A percentile compares a stretch with the other conserved stretches of the same genome.
phyloP scores from a whole-genome alignment of 139 green algal species.

The Volvox africanus region DNA sequence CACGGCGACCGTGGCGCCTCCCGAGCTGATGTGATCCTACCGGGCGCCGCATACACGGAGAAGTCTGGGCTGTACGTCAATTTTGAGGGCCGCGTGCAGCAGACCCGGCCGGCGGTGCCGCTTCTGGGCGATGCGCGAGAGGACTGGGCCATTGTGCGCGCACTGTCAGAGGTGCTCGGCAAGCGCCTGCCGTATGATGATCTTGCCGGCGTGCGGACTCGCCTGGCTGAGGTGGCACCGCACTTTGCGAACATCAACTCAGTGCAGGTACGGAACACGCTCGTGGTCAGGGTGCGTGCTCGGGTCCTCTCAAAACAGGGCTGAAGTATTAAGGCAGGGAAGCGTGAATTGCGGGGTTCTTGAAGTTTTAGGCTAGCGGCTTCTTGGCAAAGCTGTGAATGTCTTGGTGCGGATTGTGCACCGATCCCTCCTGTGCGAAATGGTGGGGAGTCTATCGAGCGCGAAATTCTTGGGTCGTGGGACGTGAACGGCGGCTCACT shows the following conservation, averaged over 20 bases:
- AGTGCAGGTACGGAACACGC: constrained; percentile 66
- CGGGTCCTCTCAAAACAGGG: too few species aligned
- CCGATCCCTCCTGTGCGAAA: too few species aligned
- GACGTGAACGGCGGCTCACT: too few species aligned
- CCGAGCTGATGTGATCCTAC: constrained; percentile 94
- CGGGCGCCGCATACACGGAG: constrained; percentile 92
- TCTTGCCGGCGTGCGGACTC: constrained; percentile 73
- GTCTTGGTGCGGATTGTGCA: too few species aligned
- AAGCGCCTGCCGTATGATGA: constrained; percentile 90
- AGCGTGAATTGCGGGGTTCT: too few species aligned
- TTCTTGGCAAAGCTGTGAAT: too few species aligned
- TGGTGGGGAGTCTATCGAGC: too few species aligned
- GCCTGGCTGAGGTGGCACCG: constrained; percentile 87
- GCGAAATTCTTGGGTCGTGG: too few species aligned
- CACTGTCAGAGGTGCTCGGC: constrained; percentile 75
- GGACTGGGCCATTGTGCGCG: constrained; percentile 89
- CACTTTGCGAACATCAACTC: constrained; percentile 76
- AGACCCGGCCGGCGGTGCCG: constrained; percentile 86
- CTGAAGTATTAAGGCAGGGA: too few species aligned
- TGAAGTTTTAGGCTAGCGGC: too few species aligned
- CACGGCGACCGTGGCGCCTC: constrained; percentile 94
- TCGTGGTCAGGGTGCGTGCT: too few species aligned
- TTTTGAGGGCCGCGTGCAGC: constrained; percentile 94
- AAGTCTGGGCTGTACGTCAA: constrained; percentile 93
- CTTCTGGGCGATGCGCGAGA: constrained; percentile 84